phyloP scores from a whole-genome alignment of 805 yeast species.

The Candida sithepensis region DNA sequence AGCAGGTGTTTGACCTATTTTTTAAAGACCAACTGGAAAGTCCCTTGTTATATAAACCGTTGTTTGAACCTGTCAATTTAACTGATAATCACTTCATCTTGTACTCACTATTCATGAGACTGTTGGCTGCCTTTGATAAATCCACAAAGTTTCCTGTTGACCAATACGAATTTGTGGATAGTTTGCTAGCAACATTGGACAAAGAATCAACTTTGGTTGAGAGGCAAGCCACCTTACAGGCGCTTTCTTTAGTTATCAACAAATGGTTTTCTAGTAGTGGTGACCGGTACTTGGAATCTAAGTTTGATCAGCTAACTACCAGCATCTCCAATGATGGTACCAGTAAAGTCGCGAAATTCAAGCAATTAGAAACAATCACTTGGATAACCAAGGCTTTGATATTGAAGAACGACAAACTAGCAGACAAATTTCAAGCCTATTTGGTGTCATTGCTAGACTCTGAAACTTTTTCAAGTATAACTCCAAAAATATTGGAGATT shows the following conservation, averaged over 20 bases:
- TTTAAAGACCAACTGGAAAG: conserved; percentile 19
- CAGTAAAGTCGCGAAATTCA: conserved; percentile 12
- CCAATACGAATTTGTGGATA: conserved; percentile 13
- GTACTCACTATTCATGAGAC: conserved; percentile 40
- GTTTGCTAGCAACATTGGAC: conserved; percentile 13
- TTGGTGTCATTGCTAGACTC: conserved; percentile 36
- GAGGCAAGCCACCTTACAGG: conserved; percentile 54
- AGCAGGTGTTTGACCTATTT: conserved; percentile 37
- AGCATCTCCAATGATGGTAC: neutral
- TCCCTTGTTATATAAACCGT: conserved; percentile 16
- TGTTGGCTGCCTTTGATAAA: conserved; percentile 53
- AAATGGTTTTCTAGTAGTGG: conserved; percentile 38
- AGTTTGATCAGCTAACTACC: conserved; percentile 5
- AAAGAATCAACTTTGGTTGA: conserved; percentile 28
- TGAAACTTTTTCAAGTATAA: conserved; percentile 31
- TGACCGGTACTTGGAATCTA: conserved; percentile 10
- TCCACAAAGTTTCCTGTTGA: conserved; percentile 24
- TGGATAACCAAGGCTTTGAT: conserved; percentile 76
- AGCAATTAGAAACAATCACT: conserved; percentile 49
- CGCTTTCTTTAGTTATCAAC: conserved; percentile 53
- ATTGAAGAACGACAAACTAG: conserved; percentile 47
- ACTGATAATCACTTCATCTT: conserved; percentile 29
- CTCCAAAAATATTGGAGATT: conserved; percentile 58
- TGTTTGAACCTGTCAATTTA: conserved; percentile 17
- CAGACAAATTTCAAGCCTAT: conserved; percentile 31